A percentile compares a stretch with the other conserved stretches of the same genome.
Conservation (phyloP, 352 stramenopile genomes). For the Phytophthora hybrid region DNA sequence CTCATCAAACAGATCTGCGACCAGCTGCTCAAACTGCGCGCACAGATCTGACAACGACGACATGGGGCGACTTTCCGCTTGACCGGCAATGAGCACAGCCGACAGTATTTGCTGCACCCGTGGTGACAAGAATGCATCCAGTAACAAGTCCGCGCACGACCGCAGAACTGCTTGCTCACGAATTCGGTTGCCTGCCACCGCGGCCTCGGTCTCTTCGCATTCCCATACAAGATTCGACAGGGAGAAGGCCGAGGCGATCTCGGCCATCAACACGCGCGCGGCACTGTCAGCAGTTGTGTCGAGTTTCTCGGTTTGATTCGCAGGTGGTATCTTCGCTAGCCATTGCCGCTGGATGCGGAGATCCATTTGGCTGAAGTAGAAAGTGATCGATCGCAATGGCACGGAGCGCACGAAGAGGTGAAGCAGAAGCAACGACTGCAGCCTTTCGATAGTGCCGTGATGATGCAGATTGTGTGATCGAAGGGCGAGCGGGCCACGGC, state of each 20-base stretch:
- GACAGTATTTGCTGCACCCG: too few species aligned
- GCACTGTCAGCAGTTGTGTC: background rate
- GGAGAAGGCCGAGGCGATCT: too few species aligned
- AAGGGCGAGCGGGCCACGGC: background rate
- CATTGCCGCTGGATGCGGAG: slow-evolving; percentile 21
- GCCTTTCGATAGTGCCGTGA: background rate
- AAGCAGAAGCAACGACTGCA: slow-evolving; percentile 18
- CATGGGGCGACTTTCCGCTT: background rate
- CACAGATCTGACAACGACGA: background rate
- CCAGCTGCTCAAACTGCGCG: background rate
- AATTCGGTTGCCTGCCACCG: too few species aligned
- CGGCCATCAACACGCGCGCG: slow-evolving; percentile 2
- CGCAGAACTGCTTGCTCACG: too few species aligned
- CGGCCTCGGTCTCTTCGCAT: too few species aligned
- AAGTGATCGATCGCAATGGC: slow-evolving; percentile 17
- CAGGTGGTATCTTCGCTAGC: slow-evolving; percentile 14
- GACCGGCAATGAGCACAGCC: background rate
- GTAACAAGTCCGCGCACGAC: too few species aligned
- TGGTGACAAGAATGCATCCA: too few species aligned
- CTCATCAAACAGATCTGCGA: background rate
- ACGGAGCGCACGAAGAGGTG: slow-evolving; percentile 14
- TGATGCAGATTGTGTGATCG: background rate
- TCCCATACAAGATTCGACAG: too few species aligned
- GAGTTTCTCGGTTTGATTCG: background rate
- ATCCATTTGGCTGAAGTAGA: slow-evolving; percentile 23